These are phyloP conservation scores for Colletotrichum ledebouriae DNA, from an alignment of 2,329 filamentous ascomycete species.

Conservation along the genomic window DNA sequence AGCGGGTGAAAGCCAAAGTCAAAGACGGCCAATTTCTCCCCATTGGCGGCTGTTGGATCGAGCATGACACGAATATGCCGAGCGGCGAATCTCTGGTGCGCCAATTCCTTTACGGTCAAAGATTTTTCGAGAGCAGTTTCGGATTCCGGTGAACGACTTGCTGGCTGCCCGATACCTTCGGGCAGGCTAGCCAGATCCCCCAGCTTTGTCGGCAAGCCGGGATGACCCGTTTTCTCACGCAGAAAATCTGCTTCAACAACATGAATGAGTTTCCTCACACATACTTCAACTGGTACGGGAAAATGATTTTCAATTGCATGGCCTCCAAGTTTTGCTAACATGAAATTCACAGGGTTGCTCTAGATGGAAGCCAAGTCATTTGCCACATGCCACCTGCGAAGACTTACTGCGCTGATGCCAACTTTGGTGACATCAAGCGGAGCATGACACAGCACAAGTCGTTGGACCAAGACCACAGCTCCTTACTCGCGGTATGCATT, in stretches of 20 bases:
- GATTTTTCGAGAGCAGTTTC: constrained; percentile 76
- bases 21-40: constrained; percentile 76
- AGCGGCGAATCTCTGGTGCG: constrained; percentile 76
- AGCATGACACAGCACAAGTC: constrained; percentile 77
- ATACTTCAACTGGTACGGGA: constrained; percentile 72
- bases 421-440: constrained; percentile 75
- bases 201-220: constrained; percentile 75
- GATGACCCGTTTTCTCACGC: constrained; percentile 77
- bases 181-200: constrained; percentile 76
- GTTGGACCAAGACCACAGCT: constrained; percentile 74
- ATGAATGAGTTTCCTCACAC: constrained; percentile 81
- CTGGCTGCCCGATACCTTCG: constrained; percentile 77
- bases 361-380: constrained; percentile 77
- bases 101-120: constrained; percentile 76
- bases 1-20: constrained; percentile 75
- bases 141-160: constrained; percentile 74
- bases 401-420: constrained; percentile 75
- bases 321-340: neutral
- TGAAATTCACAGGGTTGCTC: constrained; percentile 57
- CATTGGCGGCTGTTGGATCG: constrained; percentile 78
- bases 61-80: constrained; percentile 78
- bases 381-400: constrained; percentile 78
- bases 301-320: neutral
- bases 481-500: constrained; percentile 65
- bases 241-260: constrained; percentile 81